Percentiles rank a stretch among this genome's conserved stretches.
These are phyloP conservation scores for Mycena filopes DNA, from an alignment of 768 basidiomycete genomes.

Conservation along the genomic window DNA sequence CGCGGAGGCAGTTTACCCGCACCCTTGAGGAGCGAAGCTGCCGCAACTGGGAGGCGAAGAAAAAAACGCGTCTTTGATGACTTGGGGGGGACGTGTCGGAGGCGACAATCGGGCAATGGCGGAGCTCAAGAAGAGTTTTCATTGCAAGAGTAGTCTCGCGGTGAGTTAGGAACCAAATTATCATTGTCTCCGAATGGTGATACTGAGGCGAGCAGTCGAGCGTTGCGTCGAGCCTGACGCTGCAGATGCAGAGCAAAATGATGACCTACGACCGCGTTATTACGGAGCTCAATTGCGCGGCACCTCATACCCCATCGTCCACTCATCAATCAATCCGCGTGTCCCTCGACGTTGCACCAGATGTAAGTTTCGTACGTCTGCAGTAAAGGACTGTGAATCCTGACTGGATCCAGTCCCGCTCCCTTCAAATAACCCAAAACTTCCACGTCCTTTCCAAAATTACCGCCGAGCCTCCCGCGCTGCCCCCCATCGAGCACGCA, in stretches of 20 bases:
- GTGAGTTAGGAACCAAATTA: too few species aligned
- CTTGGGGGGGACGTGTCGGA: conserved; percentile 73
- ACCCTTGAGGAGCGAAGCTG: conserved; percentile 79
- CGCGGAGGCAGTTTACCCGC: conserved; percentile 86
- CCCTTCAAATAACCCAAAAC: conserved; percentile 72
- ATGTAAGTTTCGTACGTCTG: too few species aligned
- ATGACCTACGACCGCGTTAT: conserved; percentile 93
- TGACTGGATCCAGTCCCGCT: conserved; percentile 50
- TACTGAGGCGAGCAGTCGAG: conserved; percentile 41
- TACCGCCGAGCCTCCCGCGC: conserved; percentile 76
- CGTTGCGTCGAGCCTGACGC: conserved; percentile 63
- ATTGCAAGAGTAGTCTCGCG: conserved; percentile 64
- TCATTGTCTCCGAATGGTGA: not conserved
- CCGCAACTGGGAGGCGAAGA: conserved; percentile 90
- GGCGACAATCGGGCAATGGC: conserved; percentile 64
- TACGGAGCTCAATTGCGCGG: conserved; percentile 80
- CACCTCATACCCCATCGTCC: conserved; percentile 80
- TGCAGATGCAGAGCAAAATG: conserved; percentile 94
- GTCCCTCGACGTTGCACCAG: conserved; percentile 63
- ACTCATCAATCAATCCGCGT: conserved; percentile 77
- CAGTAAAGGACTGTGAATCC: not conserved
- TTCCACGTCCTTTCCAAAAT: conserved; percentile 83
- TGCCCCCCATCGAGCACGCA: conserved; percentile 82
- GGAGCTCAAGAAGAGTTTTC: conserved; percentile 72
- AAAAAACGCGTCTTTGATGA: conserved; percentile 92